Evolutionary conservation across 352 stramenopile genomes (phyloP), one percentile per base, ranked within the genome.

Genomic region (Pythium brachiatum): DNA sequence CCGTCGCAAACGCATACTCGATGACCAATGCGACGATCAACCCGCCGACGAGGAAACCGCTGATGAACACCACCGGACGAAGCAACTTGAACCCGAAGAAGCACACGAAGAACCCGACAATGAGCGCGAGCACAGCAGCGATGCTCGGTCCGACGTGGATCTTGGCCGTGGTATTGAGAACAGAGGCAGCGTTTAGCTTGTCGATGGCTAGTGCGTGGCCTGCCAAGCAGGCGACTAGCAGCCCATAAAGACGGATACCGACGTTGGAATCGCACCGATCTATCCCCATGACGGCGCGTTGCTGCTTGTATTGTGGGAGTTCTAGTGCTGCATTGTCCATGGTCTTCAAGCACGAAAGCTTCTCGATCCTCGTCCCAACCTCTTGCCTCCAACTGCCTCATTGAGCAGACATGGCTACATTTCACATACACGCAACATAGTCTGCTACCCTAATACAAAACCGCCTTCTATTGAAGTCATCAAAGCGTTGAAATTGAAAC

Each of bases 11-110:
- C 34, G 57, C 48, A 21, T 70, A 67, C 47, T 83, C 73, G 27
- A 78, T 69, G 7, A 79, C 56, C 8, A 70, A 46, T 0, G 66
- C 54, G 46, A 80, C 50, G 52, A 81, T 62, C n/a, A 82, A 51
- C 21, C 76, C 76, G 51, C 71, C 74, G n/a, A 69, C 56, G 20
- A 78, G 36, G 31, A 85, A 85, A n/a, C 69, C 76, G 31, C 62
- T 81, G 18, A 75, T 46, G 43, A 85, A 80, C 43, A 79, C 52
- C 38, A 72, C 69, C 4, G 69, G 67, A 1, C 74, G 76, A 56
- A 81, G 62, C 31, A 81, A 43, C 11, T 68, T 66, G 61, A 79
- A 85, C 20, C 76, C 76, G 9, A 62, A 69, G 34, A 81, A 39
- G 41, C 60, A 71, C 27, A 83, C 62, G 26, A 71, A 41, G 25